A percentile compares a stretch with the other conserved stretches of the same genome.
These are phyloP conservation scores for Pythium aristosporum DNA, from an alignment of 352 stramenopile species.

Conservation along the genomic window DNA sequence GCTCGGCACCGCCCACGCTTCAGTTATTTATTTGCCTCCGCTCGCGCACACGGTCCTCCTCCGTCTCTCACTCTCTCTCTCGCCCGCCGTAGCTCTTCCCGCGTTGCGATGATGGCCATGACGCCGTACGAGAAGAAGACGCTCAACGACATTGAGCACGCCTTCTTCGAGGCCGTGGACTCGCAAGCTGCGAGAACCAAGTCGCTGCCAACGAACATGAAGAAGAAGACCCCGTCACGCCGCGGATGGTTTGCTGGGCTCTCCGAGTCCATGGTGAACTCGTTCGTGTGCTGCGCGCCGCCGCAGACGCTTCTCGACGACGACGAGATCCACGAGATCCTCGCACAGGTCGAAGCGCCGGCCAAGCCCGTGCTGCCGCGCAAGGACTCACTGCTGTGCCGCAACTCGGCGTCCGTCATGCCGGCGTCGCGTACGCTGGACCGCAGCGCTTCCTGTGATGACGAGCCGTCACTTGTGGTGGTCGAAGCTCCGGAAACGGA, in stretches of 20 bases:
- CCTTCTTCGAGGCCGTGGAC: constrained; percentile 20
- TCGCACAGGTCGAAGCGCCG: constrained; percentile 15
- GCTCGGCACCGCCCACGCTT: neutral
- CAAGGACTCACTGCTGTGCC: constrained; percentile 13
- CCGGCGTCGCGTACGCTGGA: constrained; percentile 7
- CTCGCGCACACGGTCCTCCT: neutral
- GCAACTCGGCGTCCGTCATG: constrained; percentile 27
- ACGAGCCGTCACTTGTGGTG: neutral
- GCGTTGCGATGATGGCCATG: constrained; percentile 25
- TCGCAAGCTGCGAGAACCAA: neutral
- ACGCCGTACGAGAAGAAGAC: constrained; percentile 25
- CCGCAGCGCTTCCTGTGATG: neutral
- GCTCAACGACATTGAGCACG: constrained; percentile 25
- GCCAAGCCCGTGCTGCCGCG: constrained; percentile 6
- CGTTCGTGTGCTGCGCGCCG: constrained; percentile 28
- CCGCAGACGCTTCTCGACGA: constrained; percentile 26
- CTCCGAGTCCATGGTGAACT: constrained; percentile 19
- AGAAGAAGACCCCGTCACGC: neutral
- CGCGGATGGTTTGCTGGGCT: constrained; percentile 18
- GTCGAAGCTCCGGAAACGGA: neutral
- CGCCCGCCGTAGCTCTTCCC: neutral
- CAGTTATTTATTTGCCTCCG: constrained; percentile 22
- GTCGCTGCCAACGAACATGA: neutral
- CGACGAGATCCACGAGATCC: constrained; percentile 25
- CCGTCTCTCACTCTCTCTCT: neutral